Conservation (phyloP, 495 filamentous ascomycete species). For the Penicillium manginii region DNA sequence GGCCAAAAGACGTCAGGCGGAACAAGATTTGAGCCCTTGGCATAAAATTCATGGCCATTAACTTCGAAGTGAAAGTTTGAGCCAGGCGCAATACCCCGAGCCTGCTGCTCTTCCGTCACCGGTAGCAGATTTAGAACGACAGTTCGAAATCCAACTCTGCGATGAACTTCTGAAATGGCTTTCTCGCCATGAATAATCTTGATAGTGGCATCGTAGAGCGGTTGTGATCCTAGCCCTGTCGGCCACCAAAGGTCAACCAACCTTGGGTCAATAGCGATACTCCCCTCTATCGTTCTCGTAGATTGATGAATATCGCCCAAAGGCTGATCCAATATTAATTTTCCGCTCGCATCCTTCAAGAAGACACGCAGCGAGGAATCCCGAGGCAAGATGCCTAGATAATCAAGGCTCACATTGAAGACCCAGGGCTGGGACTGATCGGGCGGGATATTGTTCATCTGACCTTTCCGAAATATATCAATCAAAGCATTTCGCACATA, state of each 20-base stretch:
- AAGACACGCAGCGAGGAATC: constrained; percentile 54
- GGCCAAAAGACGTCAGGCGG: constrained; percentile 71
- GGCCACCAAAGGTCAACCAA: constrained; percentile 68
- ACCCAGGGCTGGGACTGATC: constrained; percentile 67
- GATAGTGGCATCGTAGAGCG: constrained; percentile 61
- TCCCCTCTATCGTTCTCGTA: constrained; percentile 56
- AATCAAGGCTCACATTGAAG: constrained; percentile 70
- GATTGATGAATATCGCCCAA: constrained; percentile 49
- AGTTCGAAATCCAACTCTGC: constrained; percentile 65
- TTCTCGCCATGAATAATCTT: constrained; percentile 40
- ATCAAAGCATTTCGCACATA: constrained; percentile 62
- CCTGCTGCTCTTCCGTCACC: constrained; percentile 60
- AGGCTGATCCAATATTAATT: constrained; percentile 42
- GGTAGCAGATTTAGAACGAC: constrained; percentile 65
- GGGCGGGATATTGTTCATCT: constrained; percentile 62
- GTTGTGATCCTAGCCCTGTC: constrained; percentile 58
- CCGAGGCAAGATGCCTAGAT: constrained; percentile 54
- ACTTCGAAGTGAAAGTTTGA: constrained; percentile 73
- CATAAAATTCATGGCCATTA: constrained; percentile 70
- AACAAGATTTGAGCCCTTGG: constrained; percentile 69
- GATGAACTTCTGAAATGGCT: constrained; percentile 52
- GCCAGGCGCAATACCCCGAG: constrained; percentile 60
- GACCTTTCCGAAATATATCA: constrained; percentile 63
- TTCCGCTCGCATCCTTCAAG: constrained; percentile 53
- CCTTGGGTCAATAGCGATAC: constrained; percentile 42